These are phyloP conservation scores for Trichoderma oligosporum DNA, from an alignment of 2,329 filamentous ascomycete genomes.

Conservation along the genomic window DNA sequence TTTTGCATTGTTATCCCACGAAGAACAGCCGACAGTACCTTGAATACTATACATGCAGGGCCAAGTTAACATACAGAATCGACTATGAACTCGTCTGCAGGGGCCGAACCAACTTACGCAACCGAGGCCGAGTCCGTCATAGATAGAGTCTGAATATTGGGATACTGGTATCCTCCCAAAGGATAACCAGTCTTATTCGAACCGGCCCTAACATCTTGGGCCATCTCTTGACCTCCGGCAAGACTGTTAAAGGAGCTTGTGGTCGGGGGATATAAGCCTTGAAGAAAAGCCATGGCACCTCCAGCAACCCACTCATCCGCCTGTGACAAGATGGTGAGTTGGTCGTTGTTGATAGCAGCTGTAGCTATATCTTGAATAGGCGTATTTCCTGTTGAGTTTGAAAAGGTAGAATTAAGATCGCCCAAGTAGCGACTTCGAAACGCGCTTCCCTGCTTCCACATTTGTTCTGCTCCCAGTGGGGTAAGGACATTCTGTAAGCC, in stretches of 20 bases:
- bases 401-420: constrained; percentile 25
- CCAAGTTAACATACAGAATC: neutral
- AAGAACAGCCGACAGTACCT: constrained; percentile 38
- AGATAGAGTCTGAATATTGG: constrained; percentile 58
- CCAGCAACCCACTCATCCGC: constrained; percentile 52
- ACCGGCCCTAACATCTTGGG: constrained; percentile 36
- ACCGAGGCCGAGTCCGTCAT: constrained; percentile 43
- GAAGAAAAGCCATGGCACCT: constrained; percentile 73
- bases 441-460: constrained; percentile 45
- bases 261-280: constrained; percentile 77
- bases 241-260: constrained; percentile 33
- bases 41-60: constrained; percentile 32
- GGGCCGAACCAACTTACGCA: constrained; percentile 34
- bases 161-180: constrained; percentile 75
- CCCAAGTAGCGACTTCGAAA: constrained; percentile 50
- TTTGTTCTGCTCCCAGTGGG: constrained; percentile 51
- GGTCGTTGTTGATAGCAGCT: constrained; percentile 46
- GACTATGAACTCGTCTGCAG: neutral
- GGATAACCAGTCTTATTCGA: constrained; percentile 59
- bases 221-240: constrained; percentile 36
- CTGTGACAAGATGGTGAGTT: constrained; percentile 43
- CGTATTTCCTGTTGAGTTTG: constrained; percentile 27
- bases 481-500: constrained; percentile 40
- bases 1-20: constrained; percentile 34
- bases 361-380: constrained; percentile 42